Percentiles rank a stretch among this genome's conserved stretches.
Evolutionary conservation across 2,329 filamentous ascomycete species (phyloP).

Genomic region (Colletotrichum liaoningense): DNA sequence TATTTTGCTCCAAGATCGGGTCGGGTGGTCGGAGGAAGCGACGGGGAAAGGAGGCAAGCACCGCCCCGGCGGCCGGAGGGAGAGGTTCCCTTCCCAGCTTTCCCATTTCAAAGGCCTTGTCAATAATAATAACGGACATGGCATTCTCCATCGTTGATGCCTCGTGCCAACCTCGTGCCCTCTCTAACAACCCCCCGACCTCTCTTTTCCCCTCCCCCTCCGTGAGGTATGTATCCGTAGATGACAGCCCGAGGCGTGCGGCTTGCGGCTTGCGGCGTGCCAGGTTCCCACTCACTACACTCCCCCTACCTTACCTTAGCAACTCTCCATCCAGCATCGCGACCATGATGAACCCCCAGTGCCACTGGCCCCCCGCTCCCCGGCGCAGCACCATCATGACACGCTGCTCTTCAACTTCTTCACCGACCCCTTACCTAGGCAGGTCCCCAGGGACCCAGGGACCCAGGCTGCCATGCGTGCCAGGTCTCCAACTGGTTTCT

Average conservation of each 20-base stretch:
- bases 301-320: not conserved
- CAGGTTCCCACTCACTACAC: not conserved
- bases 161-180: constrained; percentile 8
- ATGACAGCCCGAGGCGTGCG: too few species aligned
- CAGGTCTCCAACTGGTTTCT: not conserved
- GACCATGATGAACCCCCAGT: not conserved
- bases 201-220: not conserved
- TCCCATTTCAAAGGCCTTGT: constrained; percentile 16
- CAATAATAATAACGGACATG: not conserved
- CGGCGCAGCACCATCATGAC: not conserved
- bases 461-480: not conserved
- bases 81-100: constrained; percentile 16
- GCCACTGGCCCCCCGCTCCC: not conserved
- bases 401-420: not conserved
- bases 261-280: too few species aligned
- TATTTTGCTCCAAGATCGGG: not conserved
- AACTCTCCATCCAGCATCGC: not conserved
- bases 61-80: constrained; percentile 20
- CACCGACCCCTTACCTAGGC: constrained; percentile 13
- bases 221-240: too few species aligned
- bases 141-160: constrained; percentile 11
- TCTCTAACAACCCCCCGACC: constrained; percentile 1
- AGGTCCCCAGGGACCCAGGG: not conserved
- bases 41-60: constrained; percentile 8
- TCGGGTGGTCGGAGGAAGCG: constrained; percentile 28